These are phyloP conservation scores for Leccinum ochraceum DNA, from an alignment of 768 basidiomycete species.

Conservation along the genomic window DNA sequence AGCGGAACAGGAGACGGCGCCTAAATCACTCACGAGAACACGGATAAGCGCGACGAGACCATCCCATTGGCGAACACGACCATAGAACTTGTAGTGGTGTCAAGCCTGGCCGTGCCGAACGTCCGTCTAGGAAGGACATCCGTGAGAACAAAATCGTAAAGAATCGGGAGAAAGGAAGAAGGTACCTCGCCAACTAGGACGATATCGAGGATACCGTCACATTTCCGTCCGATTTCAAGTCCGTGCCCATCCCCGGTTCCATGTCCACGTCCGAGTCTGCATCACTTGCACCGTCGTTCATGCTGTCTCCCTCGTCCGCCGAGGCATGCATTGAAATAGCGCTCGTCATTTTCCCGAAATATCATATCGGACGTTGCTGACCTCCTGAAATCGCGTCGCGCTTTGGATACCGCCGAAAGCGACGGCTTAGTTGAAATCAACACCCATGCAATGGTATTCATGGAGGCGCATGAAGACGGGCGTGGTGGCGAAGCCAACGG, in stretches of 20 bases:
- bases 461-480: conserved; percentile 60
- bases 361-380: conserved; percentile 29
- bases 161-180: neutral
- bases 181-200: conserved; percentile 59
- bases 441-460: conserved; percentile 52
- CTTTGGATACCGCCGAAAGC: conserved; percentile 36
- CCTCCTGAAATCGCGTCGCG: conserved; percentile 17
- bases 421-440: conserved; percentile 35
- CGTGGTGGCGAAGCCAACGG: conserved; percentile 39
- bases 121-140: conserved; percentile 44
- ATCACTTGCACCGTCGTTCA: conserved; percentile 30
- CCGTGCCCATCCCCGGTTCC: conserved; percentile 22
- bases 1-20: neutral
- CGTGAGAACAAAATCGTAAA: neutral
- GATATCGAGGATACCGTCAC: conserved; percentile 60
- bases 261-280: conserved; percentile 28
- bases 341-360: conserved; percentile 28
- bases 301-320: conserved; percentile 12
- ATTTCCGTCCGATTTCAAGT: conserved; percentile 34
- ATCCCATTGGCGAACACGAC: conserved; percentile 59
- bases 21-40: conserved; percentile 31
- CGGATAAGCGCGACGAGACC: conserved; percentile 57
- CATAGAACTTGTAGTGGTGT: conserved; percentile 49
- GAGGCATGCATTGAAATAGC: conserved; percentile 20
- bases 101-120: conserved; percentile 46